Percentiles rank a stretch among this genome's conserved stretches.
Evolutionary conservation across 2,329 filamentous ascomycete species (phyloP).

Genomic region (Colletotrichum chrysophilum): DNA sequence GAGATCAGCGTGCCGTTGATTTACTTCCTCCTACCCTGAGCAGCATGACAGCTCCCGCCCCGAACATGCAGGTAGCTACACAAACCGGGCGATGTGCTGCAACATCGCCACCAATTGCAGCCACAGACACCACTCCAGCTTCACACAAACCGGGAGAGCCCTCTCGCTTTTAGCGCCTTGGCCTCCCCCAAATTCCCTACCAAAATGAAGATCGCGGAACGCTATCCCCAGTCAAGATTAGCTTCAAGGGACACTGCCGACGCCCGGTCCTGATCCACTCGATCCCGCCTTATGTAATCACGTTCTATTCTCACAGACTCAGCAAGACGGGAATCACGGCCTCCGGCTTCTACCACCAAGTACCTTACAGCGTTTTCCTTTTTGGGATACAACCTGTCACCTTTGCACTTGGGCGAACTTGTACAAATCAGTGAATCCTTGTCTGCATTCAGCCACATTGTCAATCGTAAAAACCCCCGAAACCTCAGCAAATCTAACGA

Average conservation of each 20-base stretch:
- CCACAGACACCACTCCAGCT: not conserved
- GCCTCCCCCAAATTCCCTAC: not conserved
- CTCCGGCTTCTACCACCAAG: not conserved
- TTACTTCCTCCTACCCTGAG: not conserved
- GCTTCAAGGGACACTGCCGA: not conserved
- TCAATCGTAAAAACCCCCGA: not conserved
- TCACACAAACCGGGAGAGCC: not conserved
- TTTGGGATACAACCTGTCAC: not conserved
- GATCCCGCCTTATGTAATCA: not conserved
- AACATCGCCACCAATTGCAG: not conserved
- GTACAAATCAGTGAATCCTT: not conserved
- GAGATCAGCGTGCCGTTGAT: not conserved
- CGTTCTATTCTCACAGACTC: not conserved
- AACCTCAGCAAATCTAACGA: not conserved
- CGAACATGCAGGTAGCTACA: not conserved
- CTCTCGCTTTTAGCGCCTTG: not conserved
- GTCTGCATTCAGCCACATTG: not conserved
- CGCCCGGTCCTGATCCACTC: not conserved
- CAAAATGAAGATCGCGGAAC: not conserved
- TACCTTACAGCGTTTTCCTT: not conserved
- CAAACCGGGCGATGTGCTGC: not conserved
- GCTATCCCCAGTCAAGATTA: not conserved
- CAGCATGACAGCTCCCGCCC: not conserved
- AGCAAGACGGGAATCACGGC: not conserved
- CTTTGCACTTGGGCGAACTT: not conserved